Conservation (phyloP, 345 rosid species). For the Viola odorata region DNA sequence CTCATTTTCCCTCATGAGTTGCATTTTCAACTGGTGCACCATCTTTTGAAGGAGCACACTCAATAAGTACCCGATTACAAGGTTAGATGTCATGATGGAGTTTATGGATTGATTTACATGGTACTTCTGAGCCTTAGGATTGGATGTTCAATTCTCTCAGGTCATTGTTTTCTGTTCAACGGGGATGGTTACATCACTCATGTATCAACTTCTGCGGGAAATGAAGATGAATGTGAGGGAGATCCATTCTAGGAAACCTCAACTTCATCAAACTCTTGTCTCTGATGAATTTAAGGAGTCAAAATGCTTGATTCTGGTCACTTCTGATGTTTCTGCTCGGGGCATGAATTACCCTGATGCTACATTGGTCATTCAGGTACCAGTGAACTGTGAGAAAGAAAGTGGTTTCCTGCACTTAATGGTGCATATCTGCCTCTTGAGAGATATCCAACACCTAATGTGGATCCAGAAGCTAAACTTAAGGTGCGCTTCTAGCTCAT, state of each 20-base stretch:
- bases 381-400: too few relatives aligned
- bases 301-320: constrained; percentile 80
- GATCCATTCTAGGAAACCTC: constrained; percentile 95
- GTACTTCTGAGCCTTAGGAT: constrained; percentile 11
- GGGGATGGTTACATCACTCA: constrained; percentile 82
- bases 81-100: constrained; percentile 30
- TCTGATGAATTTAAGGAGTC: constrained; percentile 95
- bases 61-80: constrained; percentile 66
- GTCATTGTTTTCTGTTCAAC: constrained; percentile 93
- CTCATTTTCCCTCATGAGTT: constrained; percentile 67
- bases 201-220: constrained; percentile 62
- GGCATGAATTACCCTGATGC: constrained; percentile 99
- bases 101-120: not conserved
- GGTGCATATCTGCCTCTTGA: constrained; percentile 79
- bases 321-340: constrained; percentile 98
- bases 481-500: too few relatives aligned
- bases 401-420: too few relatives aligned
- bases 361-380: constrained; percentile 90
- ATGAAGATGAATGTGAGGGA: constrained; percentile 81
- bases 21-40: constrained; percentile 67
- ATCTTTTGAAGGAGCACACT: constrained; percentile 66
- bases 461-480: constrained; percentile 64
- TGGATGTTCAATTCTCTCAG: constrained; percentile 26
- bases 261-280: constrained; percentile 80
- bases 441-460: constrained; percentile 45